Evolutionary conservation across 2,329 filamentous ascomycete genomes (phyloP), one percentile per base, ranked within the genome.

Genomic region (Aspergillus intermedius): DNA sequence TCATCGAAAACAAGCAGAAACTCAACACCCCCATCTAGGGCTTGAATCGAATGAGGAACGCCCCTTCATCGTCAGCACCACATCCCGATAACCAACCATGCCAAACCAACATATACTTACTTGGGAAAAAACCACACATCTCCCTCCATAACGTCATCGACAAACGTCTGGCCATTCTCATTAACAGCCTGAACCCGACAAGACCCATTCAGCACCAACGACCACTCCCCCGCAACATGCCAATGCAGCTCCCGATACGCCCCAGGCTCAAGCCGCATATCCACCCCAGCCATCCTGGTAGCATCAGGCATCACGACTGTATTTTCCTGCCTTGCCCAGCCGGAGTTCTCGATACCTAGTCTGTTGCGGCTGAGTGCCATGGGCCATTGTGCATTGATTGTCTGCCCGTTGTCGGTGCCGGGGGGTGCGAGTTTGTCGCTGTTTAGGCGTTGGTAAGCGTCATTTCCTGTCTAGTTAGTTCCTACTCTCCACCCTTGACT

Each of bases 51-150:
- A 65, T 91, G 87, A 9, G 87, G 87, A 30, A 89, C 78, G 5
- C 87, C 87, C 9, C 66, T 68, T 28, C 13, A 9, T 9, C 32
- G 19, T 40, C 37, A 40, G 17, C 37, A 17, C 37, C 13, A 13
- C 15, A 34, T 34, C n/a, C 10, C 4, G 8, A 13, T 15, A 37
- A 13, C 12, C 34, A 3, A 37, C 5, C 5, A 15, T 15, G 34
- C 30, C 9, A 13, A 5, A 32, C 2, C 13, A 32, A 6, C 9
- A 25, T 5, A 9, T 2, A 22, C 45, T 3, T 44, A 68, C 66
- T 82, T 81, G 19, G 87, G 87, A 69, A 91, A 91, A 60, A 88
- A 91, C 86, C 86, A 91, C 5, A 91, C 67, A 59, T 91, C 87
- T 4, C 87, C 87, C 60, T 86, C 83, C 60, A 82, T 78, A 19